These are phyloP conservation scores for Fusarium sp. DNA, from an alignment of 2,329 filamentous ascomycete genomes.

Conservation along the genomic window DNA sequence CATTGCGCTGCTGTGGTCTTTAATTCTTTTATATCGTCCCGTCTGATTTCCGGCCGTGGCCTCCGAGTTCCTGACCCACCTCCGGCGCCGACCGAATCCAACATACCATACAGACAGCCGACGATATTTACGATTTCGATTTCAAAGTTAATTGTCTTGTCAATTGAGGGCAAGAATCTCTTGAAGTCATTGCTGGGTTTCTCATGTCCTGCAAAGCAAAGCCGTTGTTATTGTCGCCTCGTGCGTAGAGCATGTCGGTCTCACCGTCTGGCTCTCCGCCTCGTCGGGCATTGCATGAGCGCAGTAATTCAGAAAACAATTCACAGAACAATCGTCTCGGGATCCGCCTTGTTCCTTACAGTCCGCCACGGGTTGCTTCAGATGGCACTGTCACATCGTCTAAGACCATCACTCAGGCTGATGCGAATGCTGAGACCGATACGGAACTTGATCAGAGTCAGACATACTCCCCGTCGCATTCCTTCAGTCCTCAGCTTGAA, in stretches of 20 bases:
- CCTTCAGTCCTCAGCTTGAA: conserved; percentile 39
- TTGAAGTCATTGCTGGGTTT: conserved; percentile 8
- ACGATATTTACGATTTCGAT: conserved; percentile 9
- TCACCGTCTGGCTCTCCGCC: conserved; percentile 47
- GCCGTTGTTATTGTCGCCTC: conserved; percentile 34
- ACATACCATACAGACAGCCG: conserved; percentile 8
- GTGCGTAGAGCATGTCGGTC: conserved; percentile 50
- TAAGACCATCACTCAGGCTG: conserved; percentile 42
- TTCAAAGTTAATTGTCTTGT: conserved; percentile 20
- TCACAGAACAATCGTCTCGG: conserved; percentile 48
- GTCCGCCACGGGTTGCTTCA: conserved; percentile 51
- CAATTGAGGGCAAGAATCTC: conserved; percentile 21
- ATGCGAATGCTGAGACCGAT: conserved; percentile 41
- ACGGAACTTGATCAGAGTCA: conserved; percentile 26
- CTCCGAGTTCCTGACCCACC: conserved; percentile 35
- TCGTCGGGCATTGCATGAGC: conserved; percentile 46
- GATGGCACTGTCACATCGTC: conserved; percentile 44
- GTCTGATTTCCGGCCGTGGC: conserved; percentile 26
- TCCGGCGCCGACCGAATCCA: conserved; percentile 25
- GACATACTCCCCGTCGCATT: conserved; percentile 30
- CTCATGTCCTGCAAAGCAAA: conserved; percentile 40
- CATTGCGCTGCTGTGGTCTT: conserved; percentile 12
- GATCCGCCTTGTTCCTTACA: conserved; percentile 55
- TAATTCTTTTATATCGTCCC: conserved; percentile 25
- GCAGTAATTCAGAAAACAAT: conserved; percentile 45